Evolutionary conservation across 805 yeast genomes (phyloP), one percentile per base, ranked within the genome.

Genomic region (Scheffersomyces coipomensis): DNA sequence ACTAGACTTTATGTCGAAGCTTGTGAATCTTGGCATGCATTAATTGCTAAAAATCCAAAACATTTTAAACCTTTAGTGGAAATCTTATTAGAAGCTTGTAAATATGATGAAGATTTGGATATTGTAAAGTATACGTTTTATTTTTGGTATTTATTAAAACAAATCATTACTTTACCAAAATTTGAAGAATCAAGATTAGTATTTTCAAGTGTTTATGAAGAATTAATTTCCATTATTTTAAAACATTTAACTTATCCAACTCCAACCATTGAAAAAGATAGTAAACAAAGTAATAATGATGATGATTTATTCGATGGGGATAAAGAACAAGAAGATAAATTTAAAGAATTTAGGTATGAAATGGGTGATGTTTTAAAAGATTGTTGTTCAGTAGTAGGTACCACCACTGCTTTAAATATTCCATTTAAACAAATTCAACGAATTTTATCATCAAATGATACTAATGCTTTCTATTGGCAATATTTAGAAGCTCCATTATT

Each of bases 301-400:
- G 47, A 53, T 39, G 47, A 53, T 27, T 56, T 81, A 15, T 91
- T 91, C 52, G 73, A 73, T 19, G 72, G 71, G 19, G 88, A 86
- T 53, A 73, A 70, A 48, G 97, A 88, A 56, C 85, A 79, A 39
- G 96, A 89, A 56, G 99, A 95, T 56, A 87, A 88, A 60, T 93
- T 93, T 60, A 82, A 87, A 53, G 95, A 88, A 43, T 93, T 91
- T 64, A 76, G 99, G 54, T 93, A 93, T 62, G 96, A 88, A 40
- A 87, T 93, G 86, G 98, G 98, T 27, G 98, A 93, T 59, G 96
- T 91, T n/a, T 67, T 93, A 45, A 95, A 95, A 56, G 96, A 89
- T 57, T 89, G 98, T 67, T 87, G 97, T 51, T 86, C 87, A 1
- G 91, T 93, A 3, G 81, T 88, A 31, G 98, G 98, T 1, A 73